Evolutionary conservation across 306 rosid species (phyloP).

Genomic region (Ormosia semicastrata): DNA sequence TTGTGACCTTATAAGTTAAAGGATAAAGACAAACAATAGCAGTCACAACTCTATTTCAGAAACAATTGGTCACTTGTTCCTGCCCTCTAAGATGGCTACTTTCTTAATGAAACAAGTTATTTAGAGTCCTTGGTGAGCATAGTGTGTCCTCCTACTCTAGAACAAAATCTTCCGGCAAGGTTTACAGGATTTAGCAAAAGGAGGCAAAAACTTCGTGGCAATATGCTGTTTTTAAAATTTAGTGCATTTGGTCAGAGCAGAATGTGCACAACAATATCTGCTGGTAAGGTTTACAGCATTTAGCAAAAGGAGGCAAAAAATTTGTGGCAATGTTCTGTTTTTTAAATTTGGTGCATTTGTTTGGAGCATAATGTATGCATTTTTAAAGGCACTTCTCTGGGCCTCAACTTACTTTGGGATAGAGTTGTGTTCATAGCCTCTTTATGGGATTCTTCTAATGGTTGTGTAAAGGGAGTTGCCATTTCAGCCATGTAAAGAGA

Average conservation of each 20-base stretch:
- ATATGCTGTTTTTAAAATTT: neutral
- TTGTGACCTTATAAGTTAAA: neutral
- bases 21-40: neutral
- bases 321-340: neutral
- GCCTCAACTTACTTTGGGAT: neutral
- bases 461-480: neutral
- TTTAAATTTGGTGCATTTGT: neutral
- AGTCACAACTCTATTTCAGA: neutral
- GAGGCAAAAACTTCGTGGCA: neutral
- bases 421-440: neutral
- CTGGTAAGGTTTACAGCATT: neutral
- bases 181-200: neutral
- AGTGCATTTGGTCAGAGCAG: neutral
- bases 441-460: neutral
- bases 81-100: neutral
- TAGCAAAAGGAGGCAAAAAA: neutral
- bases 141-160: neutral
- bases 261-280: neutral
- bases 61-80: neutral
- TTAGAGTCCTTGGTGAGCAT: neutral
- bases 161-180: neutral
- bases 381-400: neutral
- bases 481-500: no score
- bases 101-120: neutral
- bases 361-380: neutral